Base-by-base conservation (phyloP, 805 yeast genomes). In the Ogataea kodamae region DNA sequence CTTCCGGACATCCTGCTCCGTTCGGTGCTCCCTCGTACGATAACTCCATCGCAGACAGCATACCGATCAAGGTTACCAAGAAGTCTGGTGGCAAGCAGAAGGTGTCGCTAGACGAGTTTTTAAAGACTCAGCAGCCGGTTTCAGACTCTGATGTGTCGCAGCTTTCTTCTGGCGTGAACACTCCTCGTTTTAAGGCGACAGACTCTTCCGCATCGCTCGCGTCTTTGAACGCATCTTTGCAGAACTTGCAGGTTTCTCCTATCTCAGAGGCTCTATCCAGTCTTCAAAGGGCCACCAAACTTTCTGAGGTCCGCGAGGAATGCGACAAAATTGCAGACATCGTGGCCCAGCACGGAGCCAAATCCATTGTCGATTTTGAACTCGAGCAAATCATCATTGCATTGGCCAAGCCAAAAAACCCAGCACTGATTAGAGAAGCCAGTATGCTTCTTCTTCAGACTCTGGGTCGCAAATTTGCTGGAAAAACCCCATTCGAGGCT, bases 401-500 rank as follows among this genome's bases (percentile, higher is more conserved):
- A 24, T 67, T 90, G 36, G 55, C 76, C 30, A 87, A 84, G 56
- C 72, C 84, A 25, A 90, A 88, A 57, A 82, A 77, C 54, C 67
- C 89, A 3, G 64, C 85, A 6, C 56, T 84, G 28, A 72, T 82
- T 25, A 78, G 95, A 61, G 97, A 90, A 61, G 70, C 87, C 16
- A 77, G 84, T 2, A 69, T 81, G 61, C 50, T 84, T 22, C 62
- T 88, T 19, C 59, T 81, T 21, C 67, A 78, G 9, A 67, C 70
- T 34, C 57, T 76, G 42, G 68, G 72, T 27, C 68, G 76, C 48
- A 74, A 71, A 49, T 76, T 77, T 46, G 79, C 81, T 12, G 81
- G 83, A 23, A 70, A 70, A 40, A 65, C 83, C 22, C 90, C 95
- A 17, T 73, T 72, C 35, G 95, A 88, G 61, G 81, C 87, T 4